A percentile compares a stretch with the other conserved stretches of the same genome.
phyloP scores from a whole-genome alignment of 257 asterid genomes.

The Prunella vulgaris region DNA sequence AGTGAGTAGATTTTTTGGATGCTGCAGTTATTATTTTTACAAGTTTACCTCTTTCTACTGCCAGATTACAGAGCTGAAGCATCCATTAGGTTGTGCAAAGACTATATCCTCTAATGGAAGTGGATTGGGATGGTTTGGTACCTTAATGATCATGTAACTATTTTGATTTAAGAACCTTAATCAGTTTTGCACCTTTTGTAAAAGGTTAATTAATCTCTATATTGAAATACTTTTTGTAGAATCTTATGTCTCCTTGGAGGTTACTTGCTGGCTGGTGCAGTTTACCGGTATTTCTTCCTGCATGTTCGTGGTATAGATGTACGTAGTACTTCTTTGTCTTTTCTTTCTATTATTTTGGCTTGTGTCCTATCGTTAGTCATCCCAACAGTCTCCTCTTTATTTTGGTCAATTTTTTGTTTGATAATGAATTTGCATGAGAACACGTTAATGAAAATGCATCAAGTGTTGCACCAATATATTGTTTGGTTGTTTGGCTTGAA shows the following conservation, averaged over 20 bases:
- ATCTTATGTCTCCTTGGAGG: constrained; percentile 69
- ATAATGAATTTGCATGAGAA: background rate
- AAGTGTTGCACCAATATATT: background rate
- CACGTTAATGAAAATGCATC: background rate
- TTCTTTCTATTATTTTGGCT: background rate
- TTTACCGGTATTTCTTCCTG: constrained; percentile 68
- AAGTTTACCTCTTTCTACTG: constrained; percentile 21
- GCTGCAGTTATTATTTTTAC: constrained; percentile 11
- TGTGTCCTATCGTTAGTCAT: background rate
- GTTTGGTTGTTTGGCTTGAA: constrained; percentile 2
- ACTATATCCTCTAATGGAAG: constrained; percentile 53
- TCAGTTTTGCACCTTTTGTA: background rate
- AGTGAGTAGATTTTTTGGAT: background rate
- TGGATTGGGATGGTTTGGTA: constrained; percentile 86
- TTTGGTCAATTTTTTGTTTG: background rate
- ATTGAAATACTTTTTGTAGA: constrained; percentile 38
- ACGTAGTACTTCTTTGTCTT: constrained; percentile 30
- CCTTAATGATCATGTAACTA: constrained; percentile 53
- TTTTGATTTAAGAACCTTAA: constrained; percentile 6
- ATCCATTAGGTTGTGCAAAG: constrained; percentile 91
- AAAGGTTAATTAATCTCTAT: constrained; percentile 8
- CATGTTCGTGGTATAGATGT: constrained; percentile 90
- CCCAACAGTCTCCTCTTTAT: background rate
- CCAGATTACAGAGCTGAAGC: constrained; percentile 72
- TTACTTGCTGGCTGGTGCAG: constrained; percentile 73